Evolutionary conservation across 768 basidiomycete species (phyloP).

Genomic region (Tylopilus vinaceipallidus): DNA sequence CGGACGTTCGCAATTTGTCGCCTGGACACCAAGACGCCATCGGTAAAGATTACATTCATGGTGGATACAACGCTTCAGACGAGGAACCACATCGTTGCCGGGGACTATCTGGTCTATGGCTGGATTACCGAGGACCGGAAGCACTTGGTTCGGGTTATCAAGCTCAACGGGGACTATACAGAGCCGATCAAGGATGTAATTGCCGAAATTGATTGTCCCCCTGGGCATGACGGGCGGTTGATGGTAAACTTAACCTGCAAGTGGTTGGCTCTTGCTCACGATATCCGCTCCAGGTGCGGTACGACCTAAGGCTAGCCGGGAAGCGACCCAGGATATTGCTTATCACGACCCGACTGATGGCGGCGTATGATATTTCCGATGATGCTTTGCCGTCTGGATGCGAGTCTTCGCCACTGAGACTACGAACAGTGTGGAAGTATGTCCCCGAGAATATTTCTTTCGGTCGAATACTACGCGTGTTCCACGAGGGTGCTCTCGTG

Average conservation of each 20-base stretch:
- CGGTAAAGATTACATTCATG: conserved; percentile 24
- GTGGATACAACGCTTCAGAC: conserved; percentile 23
- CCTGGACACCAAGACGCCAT: conserved; percentile 26
- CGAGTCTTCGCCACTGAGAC: conserved; percentile 4
- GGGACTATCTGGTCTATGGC: conserved; percentile 28
- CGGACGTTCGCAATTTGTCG: conserved; percentile 28
- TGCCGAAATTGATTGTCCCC: conserved; percentile 29
- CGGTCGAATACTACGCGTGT: conserved; percentile 26
- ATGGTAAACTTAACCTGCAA: conserved; percentile 17
- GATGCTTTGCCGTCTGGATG: conserved; percentile 7
- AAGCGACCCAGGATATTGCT: conserved; percentile 23
- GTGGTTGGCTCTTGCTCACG: not conserved
- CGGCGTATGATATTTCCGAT: conserved; percentile 29
- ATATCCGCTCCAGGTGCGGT: conserved; percentile 20
- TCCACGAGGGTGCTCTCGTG: conserved; percentile 27
- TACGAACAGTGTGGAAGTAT: conserved; percentile 20
- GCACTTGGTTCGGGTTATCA: conserved; percentile 31
- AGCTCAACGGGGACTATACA: conserved; percentile 27
- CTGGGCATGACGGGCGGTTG: conserved; percentile 25
- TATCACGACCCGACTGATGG: conserved; percentile 28
- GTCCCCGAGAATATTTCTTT: conserved; percentile 24
- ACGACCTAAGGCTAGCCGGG: conserved; percentile 29
- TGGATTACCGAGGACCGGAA: conserved; percentile 30
- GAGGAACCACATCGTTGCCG: conserved; percentile 25
- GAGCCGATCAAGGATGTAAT: conserved; percentile 18